These are phyloP conservation scores for Candida sp. DNA, from an alignment of 1,139 yeast genomes.

Conservation along the genomic window DNA sequence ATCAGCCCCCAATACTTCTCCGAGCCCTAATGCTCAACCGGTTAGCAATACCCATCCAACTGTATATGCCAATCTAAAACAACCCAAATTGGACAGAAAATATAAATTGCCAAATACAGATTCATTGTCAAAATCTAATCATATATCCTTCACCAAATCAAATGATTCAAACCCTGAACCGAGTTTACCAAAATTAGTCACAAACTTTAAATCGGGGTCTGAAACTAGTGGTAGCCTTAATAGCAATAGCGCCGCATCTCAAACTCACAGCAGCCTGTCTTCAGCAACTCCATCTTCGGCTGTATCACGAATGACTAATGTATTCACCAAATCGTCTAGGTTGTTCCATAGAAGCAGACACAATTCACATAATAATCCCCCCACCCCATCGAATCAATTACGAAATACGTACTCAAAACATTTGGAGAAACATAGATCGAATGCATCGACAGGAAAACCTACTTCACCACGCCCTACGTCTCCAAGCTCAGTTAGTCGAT, in stretches of 20 bases:
- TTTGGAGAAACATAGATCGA: constrained; percentile 31
- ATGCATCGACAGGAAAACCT: constrained; percentile 14
- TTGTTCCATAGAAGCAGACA: constrained; percentile 26
- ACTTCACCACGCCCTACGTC: constrained; percentile 22
- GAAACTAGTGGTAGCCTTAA: not conserved
- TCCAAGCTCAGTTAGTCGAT: constrained; percentile 10
- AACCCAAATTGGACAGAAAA: not conserved
- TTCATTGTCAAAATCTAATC: not conserved
- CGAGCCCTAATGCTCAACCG: not conserved
- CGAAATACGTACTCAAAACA: constrained; percentile 32
- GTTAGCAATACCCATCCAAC: not conserved
- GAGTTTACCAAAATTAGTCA: not conserved
- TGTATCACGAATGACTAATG: constrained; percentile 22
- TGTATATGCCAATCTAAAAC: not conserved
- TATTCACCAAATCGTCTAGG: constrained; percentile 29
- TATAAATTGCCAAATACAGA: not conserved
- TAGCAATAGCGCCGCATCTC: not conserved
- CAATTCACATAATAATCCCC: not conserved
- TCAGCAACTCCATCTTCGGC: constrained; percentile 7
- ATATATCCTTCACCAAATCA: not conserved
- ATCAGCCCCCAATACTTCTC: not conserved
- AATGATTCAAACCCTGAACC: not conserved
- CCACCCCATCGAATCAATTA: constrained; percentile 10
- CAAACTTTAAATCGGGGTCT: constrained; percentile 1
- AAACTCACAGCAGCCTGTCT: constrained; percentile 3